A percentile compares a stretch with the other conserved stretches of the same genome.
phyloP scores from a whole-genome alignment of 768 basidiomycete genomes.

The Xerocomus spinulosus region DNA sequence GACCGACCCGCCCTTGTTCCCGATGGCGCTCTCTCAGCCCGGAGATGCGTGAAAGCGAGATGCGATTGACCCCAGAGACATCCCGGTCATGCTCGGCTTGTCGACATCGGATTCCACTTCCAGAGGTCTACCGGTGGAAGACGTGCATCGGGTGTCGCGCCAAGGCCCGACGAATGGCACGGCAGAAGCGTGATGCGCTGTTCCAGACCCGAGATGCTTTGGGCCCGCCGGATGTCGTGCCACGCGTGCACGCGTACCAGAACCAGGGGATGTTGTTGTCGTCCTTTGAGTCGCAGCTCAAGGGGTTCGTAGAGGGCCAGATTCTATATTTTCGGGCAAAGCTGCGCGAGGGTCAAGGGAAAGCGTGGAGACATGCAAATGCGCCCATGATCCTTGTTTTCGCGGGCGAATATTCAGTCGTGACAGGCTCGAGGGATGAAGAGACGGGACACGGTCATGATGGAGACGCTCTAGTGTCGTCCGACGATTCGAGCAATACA shows the following conservation, averaged over 20 bases:
- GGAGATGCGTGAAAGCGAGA: not conserved
- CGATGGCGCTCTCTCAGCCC: conserved; percentile 7
- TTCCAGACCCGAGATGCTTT: not conserved
- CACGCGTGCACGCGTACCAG: conserved; percentile 20
- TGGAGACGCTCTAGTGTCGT: too few relatives aligned
- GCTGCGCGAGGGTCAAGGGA: not conserved
- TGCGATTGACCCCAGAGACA: conserved; percentile 8
- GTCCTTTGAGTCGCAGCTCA: conserved; percentile 15
- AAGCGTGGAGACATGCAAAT: not conserved
- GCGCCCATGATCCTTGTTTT: conserved; percentile 18
- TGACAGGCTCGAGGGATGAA: conserved; percentile 8
- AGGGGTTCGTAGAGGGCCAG: conserved; percentile 23
- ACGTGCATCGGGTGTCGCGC: conserved; percentile 38
- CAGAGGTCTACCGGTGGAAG: conserved; percentile 37
- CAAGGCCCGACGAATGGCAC: conserved; percentile 9
- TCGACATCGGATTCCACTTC: conserved; percentile 33
- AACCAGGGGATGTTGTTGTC: conserved; percentile 11
- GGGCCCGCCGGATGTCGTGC: conserved; percentile 1
- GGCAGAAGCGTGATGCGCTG: not conserved
- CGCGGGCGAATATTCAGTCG: conserved; percentile 24
- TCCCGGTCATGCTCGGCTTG: conserved; percentile 42
- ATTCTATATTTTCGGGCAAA: conserved; percentile 21
- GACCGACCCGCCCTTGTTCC: not conserved
- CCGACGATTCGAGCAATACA: too few relatives aligned
- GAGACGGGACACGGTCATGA: too few relatives aligned